These are phyloP conservation scores for Mycena pura DNA, from an alignment of 768 basidiomycete species.

Conservation along the genomic window DNA sequence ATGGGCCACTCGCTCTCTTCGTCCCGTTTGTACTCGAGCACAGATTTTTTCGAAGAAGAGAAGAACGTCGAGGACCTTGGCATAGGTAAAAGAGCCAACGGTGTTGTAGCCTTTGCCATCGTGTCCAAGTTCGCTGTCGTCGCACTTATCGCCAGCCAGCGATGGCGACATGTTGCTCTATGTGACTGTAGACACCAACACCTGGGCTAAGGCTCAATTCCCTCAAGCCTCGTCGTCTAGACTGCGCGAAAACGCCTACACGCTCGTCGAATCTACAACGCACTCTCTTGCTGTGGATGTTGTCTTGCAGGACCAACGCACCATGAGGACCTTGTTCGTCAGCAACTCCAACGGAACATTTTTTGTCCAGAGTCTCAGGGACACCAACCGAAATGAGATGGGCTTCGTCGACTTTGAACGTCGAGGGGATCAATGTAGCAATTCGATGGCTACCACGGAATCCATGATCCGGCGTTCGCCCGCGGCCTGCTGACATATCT, in stretches of 20 bases:
- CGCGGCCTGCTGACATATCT: too few species aligned
- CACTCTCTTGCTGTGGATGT: constrained; percentile 97
- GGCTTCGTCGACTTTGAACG: constrained; percentile 96
- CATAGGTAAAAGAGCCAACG: constrained; percentile 82
- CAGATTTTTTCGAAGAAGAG: constrained; percentile 80
- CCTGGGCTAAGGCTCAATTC: constrained; percentile 91
- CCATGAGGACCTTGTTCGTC: constrained; percentile 91
- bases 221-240: constrained; percentile 85
- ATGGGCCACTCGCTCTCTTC: constrained; percentile 61
- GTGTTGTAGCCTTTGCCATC: constrained; percentile 90
- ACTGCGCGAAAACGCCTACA: constrained; percentile 92
- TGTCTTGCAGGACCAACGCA: constrained; percentile 67
- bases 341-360: constrained; percentile 96
- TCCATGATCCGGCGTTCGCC: too few species aligned
- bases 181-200: constrained; percentile 81
- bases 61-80: constrained; percentile 84
- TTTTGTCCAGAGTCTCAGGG: constrained; percentile 88
- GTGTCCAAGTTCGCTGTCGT: constrained; percentile 93
- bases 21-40: constrained; percentile 80
- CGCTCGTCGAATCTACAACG: constrained; percentile 91
- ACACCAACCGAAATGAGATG: constrained; percentile 88
- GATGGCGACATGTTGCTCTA: constrained; percentile 84
- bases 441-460: too few species aligned
- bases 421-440: constrained; percentile 93
- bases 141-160: constrained; percentile 65